Conservation (phyloP, 2,329 filamentous ascomycete genomes). For the Penicillium corylophilum region DNA sequence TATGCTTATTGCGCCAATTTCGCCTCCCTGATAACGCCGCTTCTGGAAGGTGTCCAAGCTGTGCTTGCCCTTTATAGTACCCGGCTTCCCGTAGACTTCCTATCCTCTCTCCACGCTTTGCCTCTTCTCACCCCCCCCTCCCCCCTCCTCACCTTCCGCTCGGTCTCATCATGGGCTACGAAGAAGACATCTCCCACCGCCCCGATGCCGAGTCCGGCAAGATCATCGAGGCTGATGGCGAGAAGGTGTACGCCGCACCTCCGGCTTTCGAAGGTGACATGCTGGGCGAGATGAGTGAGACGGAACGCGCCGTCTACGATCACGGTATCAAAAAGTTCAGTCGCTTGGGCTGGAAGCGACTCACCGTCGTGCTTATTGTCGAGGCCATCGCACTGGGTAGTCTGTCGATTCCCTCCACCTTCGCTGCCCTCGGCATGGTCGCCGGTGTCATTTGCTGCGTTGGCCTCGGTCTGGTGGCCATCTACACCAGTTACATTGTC, state of each 20-base stretch:
- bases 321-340: slow-evolving; percentile 18
- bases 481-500: slow-evolving; percentile 42
- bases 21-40: slow-evolving; percentile 17
- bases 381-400: slow-evolving; percentile 51
- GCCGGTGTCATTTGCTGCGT: slow-evolving; percentile 44
- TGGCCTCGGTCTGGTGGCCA: slow-evolving; percentile 38
- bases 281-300: slow-evolving; percentile 17
- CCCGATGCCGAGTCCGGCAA: slow-evolving; percentile 14
- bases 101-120: background rate
- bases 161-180: slow-evolving; percentile 20
- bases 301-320: slow-evolving; percentile 10
- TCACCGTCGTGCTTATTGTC: slow-evolving; percentile 50
- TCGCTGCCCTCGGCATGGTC: slow-evolving; percentile 47
- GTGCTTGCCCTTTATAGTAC: slow-evolving; percentile 15
- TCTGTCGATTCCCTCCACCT: slow-evolving; percentile 45
- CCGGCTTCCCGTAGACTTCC: background rate
- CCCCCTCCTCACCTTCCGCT: background rate
- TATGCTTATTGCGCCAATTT: slow-evolving; percentile 2
- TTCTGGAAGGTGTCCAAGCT: slow-evolving; percentile 6
- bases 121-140: background rate
- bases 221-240: slow-evolving; percentile 12
- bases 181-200: slow-evolving; percentile 16
- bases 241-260: slow-evolving; percentile 13
- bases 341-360: slow-evolving; percentile 49
- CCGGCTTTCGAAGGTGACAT: slow-evolving; percentile 20